A percentile compares a stretch with the other conserved stretches of the same genome.
phyloP scores from a whole-genome alignment of 805 yeast genomes.

The Ogataea ganodermae region DNA sequence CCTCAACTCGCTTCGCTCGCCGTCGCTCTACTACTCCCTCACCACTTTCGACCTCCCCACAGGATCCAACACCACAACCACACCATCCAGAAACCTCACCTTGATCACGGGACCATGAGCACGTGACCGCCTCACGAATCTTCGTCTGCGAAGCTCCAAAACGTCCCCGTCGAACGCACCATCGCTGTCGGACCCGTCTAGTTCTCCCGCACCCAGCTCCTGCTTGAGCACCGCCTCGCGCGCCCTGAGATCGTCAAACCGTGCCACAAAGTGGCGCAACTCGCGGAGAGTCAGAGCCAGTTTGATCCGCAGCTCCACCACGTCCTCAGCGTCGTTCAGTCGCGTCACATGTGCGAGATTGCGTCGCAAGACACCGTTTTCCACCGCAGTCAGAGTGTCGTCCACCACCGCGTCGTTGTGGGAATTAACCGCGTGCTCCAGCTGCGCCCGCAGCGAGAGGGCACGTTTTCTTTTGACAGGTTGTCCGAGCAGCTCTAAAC shows the following conservation, averaged over 20 bases:
- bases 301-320: conserved; percentile 53
- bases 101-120: conserved; percentile 41
- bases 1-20: neutral
- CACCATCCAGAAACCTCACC: conserved; percentile 40
- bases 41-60: conserved; percentile 27
- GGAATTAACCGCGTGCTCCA: conserved; percentile 8
- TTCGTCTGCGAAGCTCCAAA: conserved; percentile 11
- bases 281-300: conserved; percentile 53
- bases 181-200: conserved; percentile 2
- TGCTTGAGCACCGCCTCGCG: conserved; percentile 34
- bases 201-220: conserved; percentile 24
- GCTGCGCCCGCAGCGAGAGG: conserved; percentile 6
- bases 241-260: conserved; percentile 42
- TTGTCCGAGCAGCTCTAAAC: conserved; percentile 40
- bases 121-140: conserved; percentile 23
- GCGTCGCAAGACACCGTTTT: conserved; percentile 19
- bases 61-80: conserved; percentile 44
- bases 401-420: neutral
- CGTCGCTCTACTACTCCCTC: neutral
- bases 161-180: conserved; percentile 24
- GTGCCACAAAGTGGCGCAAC: conserved; percentile 39
- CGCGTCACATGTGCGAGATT: conserved; percentile 32
- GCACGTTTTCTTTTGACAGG: conserved; percentile 17
- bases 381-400: conserved; percentile 45
- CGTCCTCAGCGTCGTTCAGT: conserved; percentile 49